Percentiles rank a stretch among this genome's conserved stretches.
Conservation (phyloP, 495 filamentous ascomycete genomes). For the Lophiostoma macrostomum region DNA sequence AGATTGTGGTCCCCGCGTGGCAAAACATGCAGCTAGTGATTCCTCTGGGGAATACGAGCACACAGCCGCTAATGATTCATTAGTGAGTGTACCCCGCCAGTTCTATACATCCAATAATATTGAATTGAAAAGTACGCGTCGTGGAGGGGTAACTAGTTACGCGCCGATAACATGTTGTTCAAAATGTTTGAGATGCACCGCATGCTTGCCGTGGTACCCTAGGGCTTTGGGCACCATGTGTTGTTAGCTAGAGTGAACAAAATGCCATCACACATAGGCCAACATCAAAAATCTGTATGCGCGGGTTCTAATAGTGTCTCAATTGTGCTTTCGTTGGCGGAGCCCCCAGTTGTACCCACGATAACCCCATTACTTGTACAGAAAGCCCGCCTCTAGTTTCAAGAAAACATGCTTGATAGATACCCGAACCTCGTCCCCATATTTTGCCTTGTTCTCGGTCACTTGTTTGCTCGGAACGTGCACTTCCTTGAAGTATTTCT, state of each 20-base stretch:
- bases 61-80: conserved; percentile 11
- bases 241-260: too few relatives aligned
- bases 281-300: not conserved
- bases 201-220: too few relatives aligned
- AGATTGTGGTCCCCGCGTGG: not conserved
- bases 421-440: conserved; percentile 8
- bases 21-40: not conserved
- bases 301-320: not conserved
- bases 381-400: conserved; percentile 23
- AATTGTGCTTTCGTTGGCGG: conserved; percentile 17
- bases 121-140: not conserved
- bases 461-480: conserved; percentile 19
- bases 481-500: conserved; percentile 23
- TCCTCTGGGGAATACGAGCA: not conserved
- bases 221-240: too few relatives aligned
- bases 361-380: conserved; percentile 14
- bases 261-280: too few relatives aligned
- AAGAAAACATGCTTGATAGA: conserved; percentile 8
- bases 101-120: not conserved
- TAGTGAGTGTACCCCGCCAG: conserved; percentile 2
- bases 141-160: not conserved
- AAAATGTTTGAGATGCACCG: too few relatives aligned
- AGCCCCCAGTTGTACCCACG: too few relatives aligned
- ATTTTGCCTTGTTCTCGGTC: conserved; percentile 16
- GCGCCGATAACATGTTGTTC: too few relatives aligned